Percentiles rank a stretch among this genome's conserved stretches.
These are phyloP conservation scores for Melaleuca quinquenervia DNA, from an alignment of 345 rosid genomes.

Conservation along the genomic window DNA sequence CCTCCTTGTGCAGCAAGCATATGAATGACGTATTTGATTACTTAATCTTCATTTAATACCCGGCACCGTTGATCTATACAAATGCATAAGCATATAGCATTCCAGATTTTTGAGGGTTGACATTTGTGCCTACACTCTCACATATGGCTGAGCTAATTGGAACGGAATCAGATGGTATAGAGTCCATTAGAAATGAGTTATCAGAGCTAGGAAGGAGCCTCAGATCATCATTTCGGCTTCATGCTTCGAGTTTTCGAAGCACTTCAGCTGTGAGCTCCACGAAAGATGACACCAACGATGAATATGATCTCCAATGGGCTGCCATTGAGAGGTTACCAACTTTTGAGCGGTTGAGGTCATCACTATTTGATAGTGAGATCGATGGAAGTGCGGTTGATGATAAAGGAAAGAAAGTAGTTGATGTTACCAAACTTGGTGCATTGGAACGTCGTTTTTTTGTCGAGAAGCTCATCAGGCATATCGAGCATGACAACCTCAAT, in stretches of 20 bases:
- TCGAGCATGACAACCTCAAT: constrained; percentile 54
- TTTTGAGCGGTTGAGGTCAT: constrained; percentile 38
- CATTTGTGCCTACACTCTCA: background rate
- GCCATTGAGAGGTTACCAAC: constrained; percentile 66
- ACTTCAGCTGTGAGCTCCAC: constrained; percentile 11
- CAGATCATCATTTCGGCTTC: constrained; percentile 42
- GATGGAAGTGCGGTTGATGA: background rate
- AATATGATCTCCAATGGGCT: constrained; percentile 48
- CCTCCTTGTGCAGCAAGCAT: background rate
- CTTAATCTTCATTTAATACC: background rate
- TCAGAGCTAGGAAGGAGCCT: constrained; percentile 57
- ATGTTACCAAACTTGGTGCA: constrained; percentile 50
- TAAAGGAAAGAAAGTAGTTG: constrained; percentile 24
- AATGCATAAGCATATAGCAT: background rate
- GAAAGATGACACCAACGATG: constrained; percentile 21
- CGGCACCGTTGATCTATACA: background rate
- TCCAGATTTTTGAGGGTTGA: background rate
- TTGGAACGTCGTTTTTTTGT: constrained; percentile 40
- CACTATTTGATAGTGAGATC: constrained; percentile 24
- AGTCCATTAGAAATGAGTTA: constrained; percentile 49
- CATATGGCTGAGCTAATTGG: constrained; percentile 43
- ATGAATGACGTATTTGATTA: background rate
- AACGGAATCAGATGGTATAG: constrained; percentile 38
- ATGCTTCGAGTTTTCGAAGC: constrained; percentile 32
- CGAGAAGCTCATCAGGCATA: constrained; percentile 52